phyloP scores from a whole-genome alignment of 2,329 filamentous ascomycete genomes.

The Alternaria novae-zelandiae region DNA sequence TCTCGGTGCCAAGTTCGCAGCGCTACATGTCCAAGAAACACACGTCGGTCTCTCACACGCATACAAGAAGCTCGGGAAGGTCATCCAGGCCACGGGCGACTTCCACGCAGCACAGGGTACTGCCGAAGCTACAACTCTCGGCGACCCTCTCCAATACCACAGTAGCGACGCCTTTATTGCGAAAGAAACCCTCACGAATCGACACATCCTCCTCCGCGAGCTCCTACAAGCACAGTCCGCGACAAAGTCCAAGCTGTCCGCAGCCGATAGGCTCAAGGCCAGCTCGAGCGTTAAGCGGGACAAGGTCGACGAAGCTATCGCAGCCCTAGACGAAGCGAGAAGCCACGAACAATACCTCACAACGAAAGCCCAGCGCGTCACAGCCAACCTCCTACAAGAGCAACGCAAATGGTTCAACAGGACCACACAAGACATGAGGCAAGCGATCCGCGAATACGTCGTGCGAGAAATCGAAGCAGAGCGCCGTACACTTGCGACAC shows the following conservation, averaged over 20 bases:
- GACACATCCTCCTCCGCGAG: conserved; percentile 93
- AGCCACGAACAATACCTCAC: conserved; percentile 80
- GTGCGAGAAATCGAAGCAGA: conserved; percentile 95
- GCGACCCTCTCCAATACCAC: conserved; percentile 92
- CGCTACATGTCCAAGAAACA: conserved; percentile 87
- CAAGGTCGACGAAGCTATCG: conserved; percentile 98
- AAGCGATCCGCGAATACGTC: conserved; percentile 88
- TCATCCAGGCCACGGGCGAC: conserved; percentile 91
- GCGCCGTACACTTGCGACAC: conserved; percentile 83
- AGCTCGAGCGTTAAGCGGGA: conserved; percentile 87
- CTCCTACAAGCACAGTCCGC: conserved; percentile 88
- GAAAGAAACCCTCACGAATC: conserved; percentile 96
- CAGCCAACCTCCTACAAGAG: conserved; percentile 84
- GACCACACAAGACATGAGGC: conserved; percentile 81
- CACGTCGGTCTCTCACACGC: conserved; percentile 87
- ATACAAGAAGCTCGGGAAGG: conserved; percentile 92
- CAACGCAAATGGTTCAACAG: conserved; percentile 89
- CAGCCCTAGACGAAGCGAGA: conserved; percentile 84
- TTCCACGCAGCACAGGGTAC: conserved; percentile 96
- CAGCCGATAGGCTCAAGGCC: conserved; percentile 86
- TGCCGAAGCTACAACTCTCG: conserved; percentile 91
- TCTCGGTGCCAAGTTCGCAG: conserved; percentile 86
- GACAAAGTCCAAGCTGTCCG: conserved; percentile 80
- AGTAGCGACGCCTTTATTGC: conserved; percentile 96
- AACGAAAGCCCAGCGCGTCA: conserved; percentile 87